These are phyloP conservation scores for Lactarius trivialis DNA, from an alignment of 768 basidiomycete genomes.

Conservation along the genomic window DNA sequence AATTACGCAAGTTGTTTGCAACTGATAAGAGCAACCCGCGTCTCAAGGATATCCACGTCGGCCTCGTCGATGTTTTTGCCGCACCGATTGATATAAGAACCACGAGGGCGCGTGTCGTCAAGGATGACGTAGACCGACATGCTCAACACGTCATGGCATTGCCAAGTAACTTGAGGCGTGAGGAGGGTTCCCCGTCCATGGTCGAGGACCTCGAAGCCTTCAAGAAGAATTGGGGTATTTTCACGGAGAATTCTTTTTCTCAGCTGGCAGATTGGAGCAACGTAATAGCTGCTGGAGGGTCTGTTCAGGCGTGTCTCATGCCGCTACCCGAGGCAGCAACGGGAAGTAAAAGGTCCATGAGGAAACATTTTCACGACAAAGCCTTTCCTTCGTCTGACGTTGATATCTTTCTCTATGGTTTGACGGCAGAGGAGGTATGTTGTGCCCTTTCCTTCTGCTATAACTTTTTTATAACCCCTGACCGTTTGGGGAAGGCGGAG, in stretches of 20 bases:
- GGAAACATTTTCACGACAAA: constrained; percentile 50
- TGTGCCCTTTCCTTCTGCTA: not conserved
- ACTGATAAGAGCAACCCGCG: constrained; percentile 42
- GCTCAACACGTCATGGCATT: constrained; percentile 51
- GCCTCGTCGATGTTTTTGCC: constrained; percentile 53
- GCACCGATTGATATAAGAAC: constrained; percentile 42
- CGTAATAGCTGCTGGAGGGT: constrained; percentile 55
- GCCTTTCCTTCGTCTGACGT: constrained; percentile 58
- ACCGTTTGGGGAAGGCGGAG: constrained; percentile 40
- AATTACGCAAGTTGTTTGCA: constrained; percentile 50
- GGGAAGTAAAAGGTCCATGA: constrained; percentile 47
- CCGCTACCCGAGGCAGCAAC: constrained; percentile 45
- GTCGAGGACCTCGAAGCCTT: constrained; percentile 48
- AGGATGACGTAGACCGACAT: constrained; percentile 38
- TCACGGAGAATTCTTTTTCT: constrained; percentile 55
- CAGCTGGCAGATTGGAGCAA: constrained; percentile 58
- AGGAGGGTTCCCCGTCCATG: constrained; percentile 45
- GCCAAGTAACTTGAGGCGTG: constrained; percentile 37
- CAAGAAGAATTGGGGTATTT: constrained; percentile 57
- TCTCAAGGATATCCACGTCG: constrained; percentile 44
- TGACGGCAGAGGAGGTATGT: constrained; percentile 46
- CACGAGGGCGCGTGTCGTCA: constrained; percentile 45
- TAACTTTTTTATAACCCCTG: not conserved
- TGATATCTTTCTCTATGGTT: constrained; percentile 56
- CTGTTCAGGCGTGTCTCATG: constrained; percentile 50